Evolutionary conservation across 306 rosid species (phyloP).

Genomic region (Cotoneaster glaucophyllus): DNA sequence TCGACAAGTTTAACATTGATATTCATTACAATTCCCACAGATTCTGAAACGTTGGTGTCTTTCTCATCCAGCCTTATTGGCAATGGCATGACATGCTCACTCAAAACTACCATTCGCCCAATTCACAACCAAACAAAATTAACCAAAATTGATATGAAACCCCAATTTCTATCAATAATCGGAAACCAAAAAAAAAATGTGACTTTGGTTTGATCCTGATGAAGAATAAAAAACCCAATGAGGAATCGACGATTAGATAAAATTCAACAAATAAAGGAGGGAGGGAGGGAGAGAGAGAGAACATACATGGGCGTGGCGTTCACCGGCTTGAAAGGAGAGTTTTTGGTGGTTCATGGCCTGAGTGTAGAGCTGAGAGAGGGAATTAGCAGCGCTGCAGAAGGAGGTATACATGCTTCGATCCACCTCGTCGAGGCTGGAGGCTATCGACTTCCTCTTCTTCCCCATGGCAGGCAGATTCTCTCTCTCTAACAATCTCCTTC

Average conservation of each 20-base stretch:
- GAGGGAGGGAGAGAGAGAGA: background rate
- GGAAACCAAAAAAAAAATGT: background rate
- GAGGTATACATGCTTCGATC: conserved; percentile 92
- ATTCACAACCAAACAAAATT: background rate
- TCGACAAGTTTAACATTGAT: background rate
- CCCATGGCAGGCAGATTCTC: conserved; percentile 24
- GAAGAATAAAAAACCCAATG: background rate
- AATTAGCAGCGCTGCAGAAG: conserved; percentile 92
- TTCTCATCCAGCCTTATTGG: background rate
- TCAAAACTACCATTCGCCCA: background rate
- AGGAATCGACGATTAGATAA: background rate
- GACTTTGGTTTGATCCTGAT: background rate
- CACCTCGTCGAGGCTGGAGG: conserved; percentile 87
- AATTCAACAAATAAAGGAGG: background rate
- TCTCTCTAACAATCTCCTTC: background rate
- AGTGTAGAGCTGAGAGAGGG: conserved; percentile 87
- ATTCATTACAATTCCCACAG: background rate
- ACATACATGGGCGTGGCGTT: conserved; percentile 77
- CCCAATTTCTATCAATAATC: background rate
- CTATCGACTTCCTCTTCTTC: conserved; percentile 59
- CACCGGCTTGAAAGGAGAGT: conserved; percentile 93
- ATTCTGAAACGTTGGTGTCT: background rate
- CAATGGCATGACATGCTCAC: background rate
- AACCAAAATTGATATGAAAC: background rate
- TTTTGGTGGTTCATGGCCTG: conserved; percentile 86